These are phyloP conservation scores for Mariannaea sp. DNA, from an alignment of 2,329 filamentous ascomycete species.

Conservation along the genomic window DNA sequence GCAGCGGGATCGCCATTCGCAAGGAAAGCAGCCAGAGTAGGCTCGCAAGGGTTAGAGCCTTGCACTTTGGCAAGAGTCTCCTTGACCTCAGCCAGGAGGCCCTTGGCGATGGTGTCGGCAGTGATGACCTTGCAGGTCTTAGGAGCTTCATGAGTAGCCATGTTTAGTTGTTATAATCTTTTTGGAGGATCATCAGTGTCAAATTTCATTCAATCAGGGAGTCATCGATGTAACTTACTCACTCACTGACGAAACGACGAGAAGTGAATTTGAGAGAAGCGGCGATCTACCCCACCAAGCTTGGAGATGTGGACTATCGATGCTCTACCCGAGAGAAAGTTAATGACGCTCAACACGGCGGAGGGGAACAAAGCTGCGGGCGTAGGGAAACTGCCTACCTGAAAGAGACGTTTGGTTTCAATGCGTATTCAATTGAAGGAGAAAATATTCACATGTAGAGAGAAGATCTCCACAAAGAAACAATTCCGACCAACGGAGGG, in stretches of 20 bases:
- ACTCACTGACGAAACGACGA: constrained; percentile 22
- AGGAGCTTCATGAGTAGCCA: constrained; percentile 47
- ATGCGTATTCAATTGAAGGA: constrained; percentile 28
- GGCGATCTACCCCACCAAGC: constrained; percentile 26
- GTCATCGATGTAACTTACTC: constrained; percentile 12
- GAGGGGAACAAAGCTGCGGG: no score
- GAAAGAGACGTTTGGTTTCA: constrained; percentile 17
- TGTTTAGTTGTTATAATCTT: constrained; percentile 22
- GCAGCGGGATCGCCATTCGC: constrained; percentile 91
- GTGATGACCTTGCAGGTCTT: constrained; percentile 92
- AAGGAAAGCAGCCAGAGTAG: constrained; percentile 87
- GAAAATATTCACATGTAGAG: constrained; percentile 16
- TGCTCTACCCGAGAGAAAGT: constrained; percentile 6
- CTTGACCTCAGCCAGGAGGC: constrained; percentile 76
- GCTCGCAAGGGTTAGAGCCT: constrained; percentile 58
- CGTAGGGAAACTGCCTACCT: constrained; percentile 16
- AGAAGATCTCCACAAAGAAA: constrained; percentile 11
- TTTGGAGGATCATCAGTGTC: constrained; percentile 15
- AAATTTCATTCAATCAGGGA: background rate
- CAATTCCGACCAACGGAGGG: constrained; percentile 31
- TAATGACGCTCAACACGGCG: constrained; percentile 3
- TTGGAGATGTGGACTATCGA: constrained; percentile 22
- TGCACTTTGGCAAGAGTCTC: constrained; percentile 74
- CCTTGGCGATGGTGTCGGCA: constrained; percentile 84
- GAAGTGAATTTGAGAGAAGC: constrained; percentile 12